Evolutionary conservation across 2,329 filamentous ascomycete species (phyloP).

Genomic region (Fusarium gaditjirri): DNA sequence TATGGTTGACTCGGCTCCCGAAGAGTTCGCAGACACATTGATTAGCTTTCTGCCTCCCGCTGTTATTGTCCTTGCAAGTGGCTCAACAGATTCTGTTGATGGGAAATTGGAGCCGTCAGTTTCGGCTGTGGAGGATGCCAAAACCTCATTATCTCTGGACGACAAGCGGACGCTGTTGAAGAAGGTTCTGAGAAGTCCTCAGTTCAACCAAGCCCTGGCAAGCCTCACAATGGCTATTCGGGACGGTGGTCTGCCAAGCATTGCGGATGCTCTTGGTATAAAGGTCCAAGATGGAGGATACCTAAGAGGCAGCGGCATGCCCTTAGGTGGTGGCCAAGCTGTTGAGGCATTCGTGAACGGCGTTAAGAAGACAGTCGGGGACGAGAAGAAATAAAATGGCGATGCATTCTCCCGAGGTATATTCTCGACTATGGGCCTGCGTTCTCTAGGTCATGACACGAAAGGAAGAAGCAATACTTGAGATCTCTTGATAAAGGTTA

Average conservation of each 20-base stretch:
- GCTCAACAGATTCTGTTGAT: slow-evolving; percentile 64
- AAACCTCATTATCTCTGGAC: slow-evolving; percentile 75
- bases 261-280: slow-evolving; percentile 86
- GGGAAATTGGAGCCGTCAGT: slow-evolving; percentile 73
- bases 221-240: slow-evolving; percentile 88
- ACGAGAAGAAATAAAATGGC: slow-evolving; percentile 52
- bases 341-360: slow-evolving; percentile 93
- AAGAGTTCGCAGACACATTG: slow-evolving; percentile 76
- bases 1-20: slow-evolving; percentile 73
- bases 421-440: slow-evolving; percentile 1
- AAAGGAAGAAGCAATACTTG: not conserved
- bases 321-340: slow-evolving; percentile 86
- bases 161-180: slow-evolving; percentile 86
- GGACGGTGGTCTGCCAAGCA: slow-evolving; percentile 89
- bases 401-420: not conserved
- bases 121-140: slow-evolving; percentile 76
- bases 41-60: slow-evolving; percentile 82
- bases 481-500: slow-evolving; percentile 19
- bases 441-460: not conserved
- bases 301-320: slow-evolving; percentile 80
- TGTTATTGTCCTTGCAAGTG: slow-evolving; percentile 80
- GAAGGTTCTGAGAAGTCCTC: slow-evolving; percentile 86
- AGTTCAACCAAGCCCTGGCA: slow-evolving; percentile 86
- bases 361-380: slow-evolving; percentile 81
- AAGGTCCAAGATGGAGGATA: slow-evolving; percentile 87